These are phyloP conservation scores for Russula griseocarnosa DNA, from an alignment of 768 basidiomycete species.

Conservation along the genomic window DNA sequence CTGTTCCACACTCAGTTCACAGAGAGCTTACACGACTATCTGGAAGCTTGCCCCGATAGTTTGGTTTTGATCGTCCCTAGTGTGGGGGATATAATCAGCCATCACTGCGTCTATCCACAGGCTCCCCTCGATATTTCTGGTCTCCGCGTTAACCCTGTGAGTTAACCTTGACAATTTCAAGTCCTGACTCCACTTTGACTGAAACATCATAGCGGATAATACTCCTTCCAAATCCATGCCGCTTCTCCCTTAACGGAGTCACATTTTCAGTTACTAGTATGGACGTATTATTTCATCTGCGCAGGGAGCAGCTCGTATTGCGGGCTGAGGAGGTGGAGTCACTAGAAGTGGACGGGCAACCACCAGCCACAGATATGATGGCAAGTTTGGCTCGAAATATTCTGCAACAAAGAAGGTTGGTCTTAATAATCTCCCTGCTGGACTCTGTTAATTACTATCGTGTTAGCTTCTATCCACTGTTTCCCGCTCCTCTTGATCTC, in stretches of 20 bases:
- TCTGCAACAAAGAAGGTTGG: constrained; percentile 81
- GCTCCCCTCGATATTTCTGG: constrained; percentile 45
- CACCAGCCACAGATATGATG: constrained; percentile 66
- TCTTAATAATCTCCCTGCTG: not conserved
- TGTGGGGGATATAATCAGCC: constrained; percentile 72
- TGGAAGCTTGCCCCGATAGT: constrained; percentile 61
- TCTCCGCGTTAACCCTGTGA: constrained; percentile 50
- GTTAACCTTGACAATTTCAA: constrained; percentile 28
- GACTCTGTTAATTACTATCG: not conserved
- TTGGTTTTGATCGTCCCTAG: constrained; percentile 78
- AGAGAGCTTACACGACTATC: constrained; percentile 50
- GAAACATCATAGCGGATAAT: constrained; percentile 56
- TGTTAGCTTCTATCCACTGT: constrained; percentile 88
- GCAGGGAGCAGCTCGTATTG: constrained; percentile 75
- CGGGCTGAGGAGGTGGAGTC: constrained; percentile 60
- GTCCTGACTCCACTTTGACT: not conserved
- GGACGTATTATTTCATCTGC: constrained; percentile 85
- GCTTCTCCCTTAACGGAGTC: constrained; percentile 81
- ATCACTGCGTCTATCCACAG: constrained; percentile 86
- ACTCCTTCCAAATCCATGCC: constrained; percentile 81
- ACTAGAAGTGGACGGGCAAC: constrained; percentile 37
- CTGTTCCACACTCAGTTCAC: constrained; percentile 68
- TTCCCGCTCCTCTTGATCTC: constrained; percentile 75
- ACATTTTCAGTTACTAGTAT: constrained; percentile 77
- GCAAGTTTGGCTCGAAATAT: constrained; percentile 73